Evolutionary conservation across 2,329 filamentous ascomycete genomes (phyloP).

Genomic region (Fusarium sp.): DNA sequence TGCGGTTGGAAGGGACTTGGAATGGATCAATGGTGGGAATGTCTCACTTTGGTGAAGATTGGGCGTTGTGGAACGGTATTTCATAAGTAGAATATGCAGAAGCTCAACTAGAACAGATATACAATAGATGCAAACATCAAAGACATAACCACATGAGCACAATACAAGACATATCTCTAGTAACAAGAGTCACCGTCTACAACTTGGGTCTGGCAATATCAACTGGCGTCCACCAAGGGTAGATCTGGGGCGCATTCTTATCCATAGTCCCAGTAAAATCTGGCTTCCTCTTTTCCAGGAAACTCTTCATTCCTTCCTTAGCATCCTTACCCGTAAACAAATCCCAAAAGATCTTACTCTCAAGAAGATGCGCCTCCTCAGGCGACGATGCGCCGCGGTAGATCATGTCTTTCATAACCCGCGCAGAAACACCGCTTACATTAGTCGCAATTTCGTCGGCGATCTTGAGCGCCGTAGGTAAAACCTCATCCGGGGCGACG

Average conservation of each 20-base stretch:
- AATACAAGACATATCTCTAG: background rate
- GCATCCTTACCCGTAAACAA: slow-evolving; percentile 70
- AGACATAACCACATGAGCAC: background rate
- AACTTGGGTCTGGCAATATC: slow-evolving; percentile 50
- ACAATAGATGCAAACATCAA: background rate
- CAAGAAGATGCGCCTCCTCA: slow-evolving; percentile 77
- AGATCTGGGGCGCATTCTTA: slow-evolving; percentile 67
- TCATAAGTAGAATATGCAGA: background rate
- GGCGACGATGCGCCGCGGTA: slow-evolving; percentile 68
- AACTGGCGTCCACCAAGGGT: slow-evolving; percentile 75
- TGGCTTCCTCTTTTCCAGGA: slow-evolving; percentile 75
- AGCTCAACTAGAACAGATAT: background rate
- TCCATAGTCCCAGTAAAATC: slow-evolving; percentile 71
- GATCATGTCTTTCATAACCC: slow-evolving; percentile 79
- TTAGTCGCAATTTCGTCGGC: slow-evolving; percentile 75
- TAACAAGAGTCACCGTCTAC: slow-evolving; percentile 13
- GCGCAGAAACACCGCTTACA: slow-evolving; percentile 71
- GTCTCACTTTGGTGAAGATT: slow-evolving; percentile 6
- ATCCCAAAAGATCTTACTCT: slow-evolving; percentile 73
- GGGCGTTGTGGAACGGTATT: background rate
- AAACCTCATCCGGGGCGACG: slow-evolving; percentile 69
- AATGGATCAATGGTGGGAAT: background rate
- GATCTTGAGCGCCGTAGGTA: slow-evolving; percentile 73
- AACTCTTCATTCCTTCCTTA: slow-evolving; percentile 75
- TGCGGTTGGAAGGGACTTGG: background rate